Percentiles rank a stretch among this genome's conserved stretches.
phyloP scores from a whole-genome alignment of 108 stramenopile species.

The Fragilaria crotonensis region DNA sequence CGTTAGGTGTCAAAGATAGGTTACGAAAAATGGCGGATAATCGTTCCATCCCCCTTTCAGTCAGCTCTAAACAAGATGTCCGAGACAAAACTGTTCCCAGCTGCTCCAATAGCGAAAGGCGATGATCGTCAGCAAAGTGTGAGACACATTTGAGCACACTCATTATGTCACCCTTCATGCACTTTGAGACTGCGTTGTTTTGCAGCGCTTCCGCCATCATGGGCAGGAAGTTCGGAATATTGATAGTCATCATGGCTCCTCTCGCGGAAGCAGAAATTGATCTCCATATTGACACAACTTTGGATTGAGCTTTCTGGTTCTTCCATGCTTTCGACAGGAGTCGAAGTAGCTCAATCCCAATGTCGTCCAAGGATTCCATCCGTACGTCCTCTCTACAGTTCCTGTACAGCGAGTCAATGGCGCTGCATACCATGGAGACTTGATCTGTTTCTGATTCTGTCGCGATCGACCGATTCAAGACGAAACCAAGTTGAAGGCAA shows the following conservation, averaged over 20 bases:
- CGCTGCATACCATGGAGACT: constrained; percentile 4
- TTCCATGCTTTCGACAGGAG: constrained; percentile 3
- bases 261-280: background rate
- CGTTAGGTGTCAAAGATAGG: constrained; percentile 19
- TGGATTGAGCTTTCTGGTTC: background rate
- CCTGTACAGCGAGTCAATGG: constrained; percentile 20
- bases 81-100: constrained; percentile 7
- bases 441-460: constrained; percentile 1
- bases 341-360: constrained; percentile 11
- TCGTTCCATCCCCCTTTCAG: constrained; percentile 21
- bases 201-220: constrained; percentile 3
- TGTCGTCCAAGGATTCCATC: constrained; percentile 11
- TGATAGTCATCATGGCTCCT: background rate
- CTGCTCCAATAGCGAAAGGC: constrained; percentile 22
- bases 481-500: constrained; percentile 29
- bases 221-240: background rate
- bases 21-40: constrained; percentile 45
- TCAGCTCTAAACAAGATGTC: constrained; percentile 12
- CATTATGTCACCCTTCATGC: constrained; percentile 13
- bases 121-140: constrained; percentile 32
- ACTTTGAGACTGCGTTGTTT: background rate
- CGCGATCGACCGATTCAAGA: constrained; percentile 1
- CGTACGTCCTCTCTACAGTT: constrained; percentile 1
- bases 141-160: constrained; percentile 38
- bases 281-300: background rate